Conservation (phyloP, 768 basidiomycete species). For the Naganishia vishniacii region DNA sequence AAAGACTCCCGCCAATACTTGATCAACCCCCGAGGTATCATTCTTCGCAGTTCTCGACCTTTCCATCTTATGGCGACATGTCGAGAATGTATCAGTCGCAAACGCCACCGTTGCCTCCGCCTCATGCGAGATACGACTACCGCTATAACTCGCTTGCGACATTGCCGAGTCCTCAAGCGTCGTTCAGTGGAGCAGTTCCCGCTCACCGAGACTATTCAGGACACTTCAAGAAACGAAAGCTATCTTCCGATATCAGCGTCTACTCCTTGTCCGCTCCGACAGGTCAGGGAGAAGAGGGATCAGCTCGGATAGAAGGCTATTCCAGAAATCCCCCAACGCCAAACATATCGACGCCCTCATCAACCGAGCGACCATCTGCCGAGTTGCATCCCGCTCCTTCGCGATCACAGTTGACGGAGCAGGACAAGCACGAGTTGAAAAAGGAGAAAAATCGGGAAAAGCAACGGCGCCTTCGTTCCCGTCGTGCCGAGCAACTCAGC, state of each 20-base stretch:
- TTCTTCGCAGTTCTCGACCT: not conserved
- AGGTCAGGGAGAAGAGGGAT: not conserved
- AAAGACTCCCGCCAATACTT: not conserved
- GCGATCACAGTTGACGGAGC: constrained; percentile 8
- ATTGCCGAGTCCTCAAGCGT: not conserved
- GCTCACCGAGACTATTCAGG: constrained; percentile 2
- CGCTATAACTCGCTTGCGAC: not conserved
- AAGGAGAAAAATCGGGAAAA: constrained; percentile 27
- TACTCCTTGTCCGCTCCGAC: constrained; percentile 14
- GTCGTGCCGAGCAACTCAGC: constrained; percentile 13
- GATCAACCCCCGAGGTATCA: constrained; percentile 16
- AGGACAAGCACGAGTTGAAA: constrained; percentile 25
- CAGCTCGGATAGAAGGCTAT: not conserved
- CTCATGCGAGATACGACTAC: constrained; percentile 6
- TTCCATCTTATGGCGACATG: constrained; percentile 4
- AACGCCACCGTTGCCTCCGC: constrained; percentile 12
- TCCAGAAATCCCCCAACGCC: not conserved
- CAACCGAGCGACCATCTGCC: not conserved
- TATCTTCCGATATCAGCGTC: constrained; percentile 14
- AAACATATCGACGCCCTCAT: constrained; percentile 18
- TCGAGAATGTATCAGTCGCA: constrained; percentile 16
- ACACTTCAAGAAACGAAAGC: constrained; percentile 16
- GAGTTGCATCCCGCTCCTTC: not conserved
- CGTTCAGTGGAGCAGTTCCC: not conserved
- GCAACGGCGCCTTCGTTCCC: constrained; percentile 19